Percentiles rank a stretch among this genome's conserved stretches.
These are phyloP conservation scores for Russula lepida DNA, from an alignment of 768 basidiomycete genomes.

Conservation along the genomic window DNA sequence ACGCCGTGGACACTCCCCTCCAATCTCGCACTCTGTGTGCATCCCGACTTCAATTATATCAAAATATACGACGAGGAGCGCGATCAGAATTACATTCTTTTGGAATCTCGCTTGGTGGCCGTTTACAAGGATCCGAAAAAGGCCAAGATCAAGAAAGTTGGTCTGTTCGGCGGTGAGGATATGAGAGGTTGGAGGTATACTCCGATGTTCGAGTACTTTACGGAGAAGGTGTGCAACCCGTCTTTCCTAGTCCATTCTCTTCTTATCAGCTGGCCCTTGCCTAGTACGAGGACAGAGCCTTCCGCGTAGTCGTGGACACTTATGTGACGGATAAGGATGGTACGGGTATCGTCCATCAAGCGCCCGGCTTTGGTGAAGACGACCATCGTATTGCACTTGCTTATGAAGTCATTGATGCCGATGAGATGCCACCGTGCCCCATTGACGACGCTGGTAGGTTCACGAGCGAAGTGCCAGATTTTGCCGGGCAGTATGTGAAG, in stretches of 20 bases:
- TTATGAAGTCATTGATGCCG: constrained; percentile 71
- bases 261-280: not conserved
- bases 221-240: constrained; percentile 59
- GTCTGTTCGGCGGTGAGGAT: constrained; percentile 79
- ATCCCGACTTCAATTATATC: constrained; percentile 93
- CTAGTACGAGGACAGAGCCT: constrained; percentile 87
- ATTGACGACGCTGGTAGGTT: constrained; percentile 86
- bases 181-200: constrained; percentile 96
- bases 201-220: constrained; percentile 95
- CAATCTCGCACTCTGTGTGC: constrained; percentile 90
- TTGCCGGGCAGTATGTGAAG: constrained; percentile 84
- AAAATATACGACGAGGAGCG: constrained; percentile 90
- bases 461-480: constrained; percentile 85
- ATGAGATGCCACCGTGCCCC: constrained; percentile 95
- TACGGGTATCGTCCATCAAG: constrained; percentile 98
- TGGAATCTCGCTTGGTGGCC: constrained; percentile 77
- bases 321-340: constrained; percentile 93
- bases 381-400: constrained; percentile 90
- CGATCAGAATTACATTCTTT: constrained; percentile 83
- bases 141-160: constrained; percentile 89
- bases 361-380: constrained; percentile 97
- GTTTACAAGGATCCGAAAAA: constrained; percentile 97
- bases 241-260: not conserved
- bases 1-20: constrained; percentile 98
- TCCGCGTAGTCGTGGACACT: constrained; percentile 79